Evolutionary conservation across 345 rosid genomes (phyloP), one percentile per base, ranked within the genome.

Genomic region (Triadica sebifera): DNA sequence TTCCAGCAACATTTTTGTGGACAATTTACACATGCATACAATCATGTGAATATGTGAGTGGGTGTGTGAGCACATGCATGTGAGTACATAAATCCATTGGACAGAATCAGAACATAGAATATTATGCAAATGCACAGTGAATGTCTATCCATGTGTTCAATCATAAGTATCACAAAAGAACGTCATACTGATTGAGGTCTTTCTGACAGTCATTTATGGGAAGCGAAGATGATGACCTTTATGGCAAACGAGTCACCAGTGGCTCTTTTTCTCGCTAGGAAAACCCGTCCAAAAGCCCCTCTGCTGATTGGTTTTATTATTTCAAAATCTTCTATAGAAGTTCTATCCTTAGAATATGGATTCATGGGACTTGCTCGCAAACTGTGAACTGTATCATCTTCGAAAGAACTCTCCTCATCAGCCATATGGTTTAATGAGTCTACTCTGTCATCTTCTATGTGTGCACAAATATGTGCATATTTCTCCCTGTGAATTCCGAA

Each of bases 321-420:
- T 82, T 95, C 97, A 74, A 95, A 95, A 84, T 95, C 99, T 83
- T 95, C 99, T 65, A 95, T 95, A 19, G 98, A 93, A 43, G 98
- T 95, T 70, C 99, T 81, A 77, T 95, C 96, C 86, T 84, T 95
- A 29, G 90, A 86, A 53, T 88, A 82, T 68, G 86, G 80, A 79
- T 90, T 93, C 34, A 95, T 88, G 57, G 99, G 98, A 74, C 99
- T 93, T 60, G 98, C 82, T 57, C 91, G 89, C 80, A 87, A 81
- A 79, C 97, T 89, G 74, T 96, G 96, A 50, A 85, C 74, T 9
- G 87, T 75, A 74, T 95, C 99, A 37, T 93, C 97, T 74, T 95
- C 99, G 67, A 80, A 76, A 51, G 93, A 86, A 82, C 94, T 89
- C 74, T 95, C 98, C 71, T 91, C 98, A 73, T 93, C 99, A 39